Evolutionary conservation across 352 stramenopile species (phyloP).

Genomic region (Peronospora farinosa): DNA sequence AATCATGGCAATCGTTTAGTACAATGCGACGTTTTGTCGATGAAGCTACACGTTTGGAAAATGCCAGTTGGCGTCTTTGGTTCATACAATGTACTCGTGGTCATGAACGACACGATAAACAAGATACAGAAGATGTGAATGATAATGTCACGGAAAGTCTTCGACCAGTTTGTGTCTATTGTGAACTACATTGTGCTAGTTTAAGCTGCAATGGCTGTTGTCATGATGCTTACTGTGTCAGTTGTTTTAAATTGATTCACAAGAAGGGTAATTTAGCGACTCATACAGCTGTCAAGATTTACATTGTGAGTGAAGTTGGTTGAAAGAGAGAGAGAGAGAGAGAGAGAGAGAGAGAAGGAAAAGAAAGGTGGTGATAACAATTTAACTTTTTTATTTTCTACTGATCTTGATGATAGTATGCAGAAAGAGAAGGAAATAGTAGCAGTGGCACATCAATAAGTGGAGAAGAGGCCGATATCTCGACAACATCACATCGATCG

Average conservation of each 20-base stretch:
- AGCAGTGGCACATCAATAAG: slow-evolving; percentile 22
- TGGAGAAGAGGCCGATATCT: slow-evolving; percentile 29
- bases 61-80: slow-evolving; percentile 80
- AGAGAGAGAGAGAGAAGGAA: slow-evolving; percentile 2
- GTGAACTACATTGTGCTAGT: slow-evolving; percentile 57
- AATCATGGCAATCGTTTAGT: slow-evolving; percentile 85
- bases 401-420: slow-evolving; percentile 1
- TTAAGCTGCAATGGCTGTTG: slow-evolving; percentile 80
- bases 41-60: slow-evolving; percentile 73
- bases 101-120: slow-evolving; percentile 13
- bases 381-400: too few species aligned
- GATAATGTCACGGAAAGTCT: slow-evolving; percentile 2
- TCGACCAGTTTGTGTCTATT: slow-evolving; percentile 61
- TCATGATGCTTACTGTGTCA: slow-evolving; percentile 81
- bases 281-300: slow-evolving; percentile 66
- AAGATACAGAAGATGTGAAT: slow-evolving; percentile 26
- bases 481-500: slow-evolving; percentile 21
- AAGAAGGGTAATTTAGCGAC: slow-evolving; percentile 80
- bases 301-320: slow-evolving; percentile 18
- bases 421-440: slow-evolving; percentile 15
- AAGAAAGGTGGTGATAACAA: neutral
- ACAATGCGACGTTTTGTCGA: slow-evolving; percentile 84
- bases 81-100: slow-evolving; percentile 47
- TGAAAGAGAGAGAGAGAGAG: slow-evolving; percentile 1
- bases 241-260: slow-evolving; percentile 85